Evolutionary conservation across 2,329 filamentous ascomycete species (phyloP), one percentile per base, ranked within the genome.

Genomic region (Microdochium trichocladiopsis): DNA sequence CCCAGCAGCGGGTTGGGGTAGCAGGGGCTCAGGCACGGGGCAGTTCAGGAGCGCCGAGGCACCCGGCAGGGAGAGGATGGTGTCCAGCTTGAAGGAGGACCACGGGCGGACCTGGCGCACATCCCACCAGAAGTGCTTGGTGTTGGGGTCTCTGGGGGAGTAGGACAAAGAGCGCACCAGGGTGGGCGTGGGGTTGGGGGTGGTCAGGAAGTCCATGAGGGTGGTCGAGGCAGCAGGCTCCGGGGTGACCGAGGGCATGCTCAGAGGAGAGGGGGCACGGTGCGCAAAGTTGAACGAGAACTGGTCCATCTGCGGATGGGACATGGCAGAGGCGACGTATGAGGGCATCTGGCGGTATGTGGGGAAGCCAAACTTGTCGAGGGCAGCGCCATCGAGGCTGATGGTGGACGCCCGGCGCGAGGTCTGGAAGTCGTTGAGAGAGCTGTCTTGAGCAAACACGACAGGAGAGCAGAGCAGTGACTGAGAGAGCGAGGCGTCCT

Each of bases 101-200:
- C 93, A 96, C 56, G 84, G 80, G 56, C 89, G 84, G 58, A 96
- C 77, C 66, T 95, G 93, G 60, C 93, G 88, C 53, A 95, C 80
- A 63, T 97, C 93, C 88, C 90, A 96, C 93, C 93, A 97, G 69
- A 93, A 96, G 73, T 95, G 85, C 67, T 86, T 90, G 61, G 80
- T 86, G 69, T 78, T 80, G 63, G 78, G 84, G 66, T 83, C 88
- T 57, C 76, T 82, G 62, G 77, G 75, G 57, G 72, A 84, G 65
- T 87, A 85, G 54, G 87, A 88, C 59, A 93, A 82, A 59, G 86
- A 88, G 63, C 87, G 87, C 36, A 95, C 90, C 31, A 96, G 76
- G 41, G 87, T 86, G 18, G 92, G 87, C 22, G 90, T 86, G 21
- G 92, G 91, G 64, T 95, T 96, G 55, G 88, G 72, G 0, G 79